Percentiles rank a stretch among this genome's conserved stretches.
Conservation (phyloP, 73 alveolate species). For the Effrenium voratum region DNA sequence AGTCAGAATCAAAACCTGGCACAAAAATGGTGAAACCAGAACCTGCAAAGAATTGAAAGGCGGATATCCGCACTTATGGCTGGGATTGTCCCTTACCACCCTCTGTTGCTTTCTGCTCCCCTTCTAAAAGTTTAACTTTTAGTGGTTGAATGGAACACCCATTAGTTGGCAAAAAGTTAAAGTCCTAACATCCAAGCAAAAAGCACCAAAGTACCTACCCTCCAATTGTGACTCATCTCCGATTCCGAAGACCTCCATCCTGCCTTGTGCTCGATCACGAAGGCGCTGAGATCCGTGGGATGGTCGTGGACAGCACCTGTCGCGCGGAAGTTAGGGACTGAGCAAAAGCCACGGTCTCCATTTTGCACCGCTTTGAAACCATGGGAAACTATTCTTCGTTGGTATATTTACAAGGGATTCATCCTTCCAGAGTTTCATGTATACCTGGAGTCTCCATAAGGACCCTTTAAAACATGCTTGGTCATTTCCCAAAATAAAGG, state of each 20-base stretch:
- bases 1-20: too few relatives aligned
- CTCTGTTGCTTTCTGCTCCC: neutral
- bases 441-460: too few relatives aligned
- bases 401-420: neutral
- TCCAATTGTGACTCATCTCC: neutral
- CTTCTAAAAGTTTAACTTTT: neutral
- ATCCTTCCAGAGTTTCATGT: neutral
- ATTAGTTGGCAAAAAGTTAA: neutral
- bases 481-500: too few relatives aligned
- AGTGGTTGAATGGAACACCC: too few relatives aligned
- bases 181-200: neutral
- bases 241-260: neutral
- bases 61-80: too few relatives aligned
- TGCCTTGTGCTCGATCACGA: conserved; percentile 87
- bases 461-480: too few relatives aligned
- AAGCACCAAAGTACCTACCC: neutral
- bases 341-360: neutral
- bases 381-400: too few relatives aligned
- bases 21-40: too few relatives aligned
- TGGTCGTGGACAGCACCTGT: conserved; percentile 86
- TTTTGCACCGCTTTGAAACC: neutral
- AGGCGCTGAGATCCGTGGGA: conserved; percentile 83
- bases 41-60: too few relatives aligned
- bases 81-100: too few relatives aligned
- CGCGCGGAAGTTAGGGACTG: neutral